Evolutionary conservation across 495 filamentous ascomycete genomes (phyloP).

Genomic region (Penicillium cinerascens): DNA sequence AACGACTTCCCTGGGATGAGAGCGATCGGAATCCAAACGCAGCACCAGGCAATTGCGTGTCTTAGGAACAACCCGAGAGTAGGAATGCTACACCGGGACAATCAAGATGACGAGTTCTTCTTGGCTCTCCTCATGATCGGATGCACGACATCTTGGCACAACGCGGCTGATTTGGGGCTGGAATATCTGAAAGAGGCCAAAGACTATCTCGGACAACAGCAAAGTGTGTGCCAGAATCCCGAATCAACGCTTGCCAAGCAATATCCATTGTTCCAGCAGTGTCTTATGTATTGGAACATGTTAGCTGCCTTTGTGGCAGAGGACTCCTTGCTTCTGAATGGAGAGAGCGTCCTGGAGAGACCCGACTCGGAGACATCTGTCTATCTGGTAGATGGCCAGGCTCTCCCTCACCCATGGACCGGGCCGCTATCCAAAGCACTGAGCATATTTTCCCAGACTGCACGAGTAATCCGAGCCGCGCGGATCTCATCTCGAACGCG

Average conservation of each 20-base stretch:
- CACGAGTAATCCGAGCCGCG: slow-evolving; percentile 17
- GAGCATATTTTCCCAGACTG: slow-evolving; percentile 20
- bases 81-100: slow-evolving; percentile 13
- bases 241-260: slow-evolving; percentile 22
- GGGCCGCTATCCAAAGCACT: slow-evolving; percentile 21
- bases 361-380: slow-evolving; percentile 17
- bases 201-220: slow-evolving; percentile 17
- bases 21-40: slow-evolving; percentile 22
- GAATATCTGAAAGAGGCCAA: slow-evolving; percentile 24
- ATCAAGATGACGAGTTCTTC: slow-evolving; percentile 24
- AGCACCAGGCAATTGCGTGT: slow-evolving; percentile 26
- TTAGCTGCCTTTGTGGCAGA: slow-evolving; percentile 25
- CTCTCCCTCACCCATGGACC: slow-evolving; percentile 25
- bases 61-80: slow-evolving; percentile 16
- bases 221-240: slow-evolving; percentile 14
- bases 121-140: slow-evolving; percentile 26
- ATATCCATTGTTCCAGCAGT: slow-evolving; percentile 25
- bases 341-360: slow-evolving; percentile 15
- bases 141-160: slow-evolving; percentile 22
- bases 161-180: slow-evolving; percentile 20
- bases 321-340: slow-evolving; percentile 18
- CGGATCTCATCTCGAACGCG: slow-evolving; percentile 13
- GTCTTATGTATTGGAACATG: slow-evolving; percentile 25
- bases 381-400: slow-evolving; percentile 23
- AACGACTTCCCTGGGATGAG: slow-evolving; percentile 26